These are phyloP conservation scores for Crucihimalaya himalaica DNA, from an alignment of 345 rosid species.

Conservation along the genomic window DNA sequence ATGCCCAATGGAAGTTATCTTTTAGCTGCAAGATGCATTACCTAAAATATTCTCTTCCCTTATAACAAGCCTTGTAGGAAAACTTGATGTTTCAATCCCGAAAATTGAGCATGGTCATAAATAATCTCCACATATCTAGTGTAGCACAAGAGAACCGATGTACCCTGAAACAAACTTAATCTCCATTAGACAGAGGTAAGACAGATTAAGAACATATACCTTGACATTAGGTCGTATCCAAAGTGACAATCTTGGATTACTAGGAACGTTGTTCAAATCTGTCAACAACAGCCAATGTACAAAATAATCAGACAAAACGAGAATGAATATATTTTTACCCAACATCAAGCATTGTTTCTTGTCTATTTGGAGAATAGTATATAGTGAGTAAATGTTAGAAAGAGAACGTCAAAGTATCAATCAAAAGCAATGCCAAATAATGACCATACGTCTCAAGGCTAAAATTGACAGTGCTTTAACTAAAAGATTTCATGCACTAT, in stretches of 20 bases:
- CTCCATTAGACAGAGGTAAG: constrained; percentile 17
- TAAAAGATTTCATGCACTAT: no score
- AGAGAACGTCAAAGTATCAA: no score
- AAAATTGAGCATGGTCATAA: constrained; percentile 76
- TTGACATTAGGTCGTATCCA: constrained; percentile 90
- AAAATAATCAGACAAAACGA: neutral
- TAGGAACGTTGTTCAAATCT: constrained; percentile 72
- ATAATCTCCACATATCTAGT: constrained; percentile 79
- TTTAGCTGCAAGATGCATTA: no score
- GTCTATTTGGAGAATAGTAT: neutral
- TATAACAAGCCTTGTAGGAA: constrained; percentile 41
- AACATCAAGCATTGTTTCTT: constrained; percentile 10
- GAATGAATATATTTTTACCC: constrained; percentile 1
- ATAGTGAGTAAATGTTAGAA: no score
- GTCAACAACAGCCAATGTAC: constrained; percentile 35
- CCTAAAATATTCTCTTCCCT: constrained; percentile 46
- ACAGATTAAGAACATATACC: constrained; percentile 45
- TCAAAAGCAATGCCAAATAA: no score
- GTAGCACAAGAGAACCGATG: constrained; percentile 45
- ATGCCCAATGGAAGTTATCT: no score
- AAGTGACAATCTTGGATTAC: constrained; percentile 72
- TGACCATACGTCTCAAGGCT: no score
- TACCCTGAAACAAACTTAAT: constrained; percentile 7
- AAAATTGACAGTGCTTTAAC: no score
- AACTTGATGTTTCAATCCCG: constrained; percentile 50